Evolutionary conservation across 2,329 filamentous ascomycete genomes (phyloP), one percentile per base, ranked within the genome.

Genomic region (Aureobasidium sp.): DNA sequence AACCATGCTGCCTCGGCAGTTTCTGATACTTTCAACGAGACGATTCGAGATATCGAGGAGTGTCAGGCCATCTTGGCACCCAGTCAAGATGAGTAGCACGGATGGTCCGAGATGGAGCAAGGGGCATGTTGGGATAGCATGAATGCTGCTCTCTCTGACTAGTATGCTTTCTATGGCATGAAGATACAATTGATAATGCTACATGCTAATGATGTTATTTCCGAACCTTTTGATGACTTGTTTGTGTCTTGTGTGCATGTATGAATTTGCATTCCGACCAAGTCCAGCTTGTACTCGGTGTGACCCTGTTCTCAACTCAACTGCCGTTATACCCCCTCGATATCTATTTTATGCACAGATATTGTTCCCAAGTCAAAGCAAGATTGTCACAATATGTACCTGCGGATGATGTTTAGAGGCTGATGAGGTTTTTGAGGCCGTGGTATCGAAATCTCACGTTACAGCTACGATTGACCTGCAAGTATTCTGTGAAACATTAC

Each of bases 11-110:
- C 87, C 15, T 77, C 77, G 49, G 77, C 80, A 41, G 81, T 95
- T 41, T 79, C 79, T 45, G 78, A 82, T 16, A 84, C 89, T 5
- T 96, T 96, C 73, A 92, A 95, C 67, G 84, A 86, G 34, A 85
- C 85, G 13, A 86, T 91, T 63, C 70, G 74, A 29, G 89, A 92
- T 70, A 90, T 92, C 63, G 82, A 86, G 69, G 71, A 74, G 32
- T 78, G 78, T 71, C 78, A 81, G 68, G 66, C 67, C 61, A 72
- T 81, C 36, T 61, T 75, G 65, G 70, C 70, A 61, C 70, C 72
- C 8, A 78, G 73, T 63, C 78, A 79, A 66, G 69, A 74, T 44
- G 61, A 65, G 42, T 54, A 54, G 50, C 34, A 37, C 37, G 27
- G 32, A 15, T 37, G 44, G 16, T 27, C 36, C 21, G 52, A 27